Percentiles rank a stretch among this genome's conserved stretches.
Conservation (phyloP, 495 filamentous ascomycete species). For the Aspergillus avenaceus region DNA sequence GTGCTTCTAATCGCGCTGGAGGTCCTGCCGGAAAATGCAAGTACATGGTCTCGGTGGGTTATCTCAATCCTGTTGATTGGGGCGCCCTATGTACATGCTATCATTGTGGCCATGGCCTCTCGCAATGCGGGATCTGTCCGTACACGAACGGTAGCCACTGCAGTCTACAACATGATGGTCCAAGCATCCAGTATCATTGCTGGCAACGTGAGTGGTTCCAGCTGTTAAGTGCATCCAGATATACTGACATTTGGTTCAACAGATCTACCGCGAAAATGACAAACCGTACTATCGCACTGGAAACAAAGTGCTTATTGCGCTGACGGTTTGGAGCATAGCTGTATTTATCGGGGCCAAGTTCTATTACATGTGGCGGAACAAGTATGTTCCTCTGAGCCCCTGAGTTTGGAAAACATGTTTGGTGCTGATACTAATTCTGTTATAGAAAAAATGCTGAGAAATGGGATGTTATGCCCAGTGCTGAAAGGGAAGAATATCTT, state of each 20-base stretch:
- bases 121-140: conserved; percentile 65
- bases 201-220: conserved; percentile 47
- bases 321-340: conserved; percentile 49
- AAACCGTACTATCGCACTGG: conserved; percentile 63
- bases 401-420: not conserved
- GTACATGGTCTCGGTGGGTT: conserved; percentile 50
- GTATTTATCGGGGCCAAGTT: conserved; percentile 54
- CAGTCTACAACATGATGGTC: conserved; percentile 73
- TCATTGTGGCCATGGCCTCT: conserved; percentile 64
- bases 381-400: conserved; percentile 21
- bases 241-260: conserved; percentile 1
- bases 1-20: conserved; percentile 50
- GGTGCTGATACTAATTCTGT: conserved; percentile 3
- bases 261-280: conserved; percentile 63
- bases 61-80: conserved; percentile 50
- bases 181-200: conserved; percentile 60
- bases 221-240: not conserved
- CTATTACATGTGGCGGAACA: conserved; percentile 63
- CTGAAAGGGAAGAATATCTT: conserved; percentile 61
- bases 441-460: conserved; percentile 36
- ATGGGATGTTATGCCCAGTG: conserved; percentile 58
- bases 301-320: conserved; percentile 58
- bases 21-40: conserved; percentile 28
- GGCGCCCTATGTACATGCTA: conserved; percentile 61
- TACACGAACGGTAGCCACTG: conserved; percentile 59